phyloP scores from a whole-genome alignment of 179 eudicot genomes.

The Amaranthus tricolor region DNA sequence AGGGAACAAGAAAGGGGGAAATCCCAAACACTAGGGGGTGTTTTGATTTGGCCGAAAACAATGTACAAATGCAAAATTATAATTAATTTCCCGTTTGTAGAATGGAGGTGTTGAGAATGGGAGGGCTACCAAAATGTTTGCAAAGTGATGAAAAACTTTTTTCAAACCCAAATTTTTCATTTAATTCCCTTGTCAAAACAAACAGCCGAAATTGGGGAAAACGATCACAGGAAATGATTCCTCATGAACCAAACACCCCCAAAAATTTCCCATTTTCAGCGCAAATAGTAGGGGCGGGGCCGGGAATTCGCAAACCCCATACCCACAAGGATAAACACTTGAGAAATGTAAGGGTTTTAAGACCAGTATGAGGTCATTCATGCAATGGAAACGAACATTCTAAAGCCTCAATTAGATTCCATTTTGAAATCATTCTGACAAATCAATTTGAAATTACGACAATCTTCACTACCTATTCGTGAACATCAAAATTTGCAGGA shows the following conservation, averaged over 20 bases:
- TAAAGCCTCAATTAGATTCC: not conserved
- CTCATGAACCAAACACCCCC: too few relatives aligned
- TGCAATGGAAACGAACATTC: not conserved
- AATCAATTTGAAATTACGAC: not conserved
- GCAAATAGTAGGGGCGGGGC: not conserved
- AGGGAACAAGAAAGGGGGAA: not conserved
- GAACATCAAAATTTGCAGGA: not conserved
- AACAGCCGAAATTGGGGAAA: too few relatives aligned
- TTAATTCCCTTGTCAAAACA: too few relatives aligned
- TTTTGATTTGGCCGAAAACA: too few relatives aligned
- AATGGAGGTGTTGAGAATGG: too few relatives aligned
- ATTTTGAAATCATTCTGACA: not conserved
- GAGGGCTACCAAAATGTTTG: too few relatives aligned
- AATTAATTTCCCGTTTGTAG: too few relatives aligned
- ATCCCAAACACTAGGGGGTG: not conserved
- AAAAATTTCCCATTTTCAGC: not conserved
- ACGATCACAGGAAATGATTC: not conserved
- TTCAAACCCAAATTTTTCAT: too few relatives aligned
- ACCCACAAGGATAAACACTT: not conserved
- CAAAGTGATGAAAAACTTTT: too few relatives aligned
- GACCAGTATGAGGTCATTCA: not conserved
- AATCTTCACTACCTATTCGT: not conserved
- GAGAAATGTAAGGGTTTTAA: not conserved
- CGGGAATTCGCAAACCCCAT: not conserved
- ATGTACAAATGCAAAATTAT: too few relatives aligned